phyloP scores from a whole-genome alignment of 108 stramenopile species.

The Conticribra weissflogii region DNA sequence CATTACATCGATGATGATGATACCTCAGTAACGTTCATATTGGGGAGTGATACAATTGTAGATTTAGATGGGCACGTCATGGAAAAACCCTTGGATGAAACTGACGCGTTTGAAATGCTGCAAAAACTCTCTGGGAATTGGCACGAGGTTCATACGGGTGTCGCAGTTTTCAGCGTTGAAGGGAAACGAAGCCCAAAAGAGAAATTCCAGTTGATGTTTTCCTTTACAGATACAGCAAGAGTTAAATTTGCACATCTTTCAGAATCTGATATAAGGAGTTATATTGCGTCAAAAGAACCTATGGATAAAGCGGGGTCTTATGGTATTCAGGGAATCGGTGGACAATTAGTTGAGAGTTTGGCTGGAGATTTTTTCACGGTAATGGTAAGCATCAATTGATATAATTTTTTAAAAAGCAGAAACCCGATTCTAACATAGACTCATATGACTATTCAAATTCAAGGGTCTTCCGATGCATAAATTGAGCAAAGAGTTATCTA shows the following conservation, averaged over 20 bases:
- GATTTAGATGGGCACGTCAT: constrained; percentile 71
- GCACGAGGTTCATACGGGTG: constrained; percentile 92
- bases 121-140: constrained; percentile 65
- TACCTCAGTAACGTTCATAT: constrained; percentile 43
- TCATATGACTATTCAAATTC: too few relatives aligned
- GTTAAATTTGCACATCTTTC: constrained; percentile 79
- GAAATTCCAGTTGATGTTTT: constrained; percentile 36
- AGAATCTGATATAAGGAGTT: constrained; percentile 64
- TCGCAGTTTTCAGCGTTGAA: constrained; percentile 68
- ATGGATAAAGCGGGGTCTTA: constrained; percentile 97
- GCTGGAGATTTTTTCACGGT: constrained; percentile 91
- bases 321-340: constrained; percentile 95
- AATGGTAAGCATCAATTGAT: too few relatives aligned
- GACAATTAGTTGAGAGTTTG: constrained; percentile 72
- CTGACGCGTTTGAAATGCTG: constrained; percentile 82
- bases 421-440: too few relatives aligned
- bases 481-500: constrained; percentile 60
- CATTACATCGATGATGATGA: not conserved
- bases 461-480: constrained; percentile 95
- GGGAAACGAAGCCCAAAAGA: not conserved
- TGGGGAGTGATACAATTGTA: constrained; percentile 85
- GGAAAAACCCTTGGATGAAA: constrained; percentile 85
- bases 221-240: constrained; percentile 80
- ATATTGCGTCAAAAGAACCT: constrained; percentile 89
- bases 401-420: too few relatives aligned